A percentile compares a stretch with the other conserved stretches of the same genome.
phyloP scores from a whole-genome alignment of 164 flowering plant species.

The Kingdonia uniflora region DNA sequence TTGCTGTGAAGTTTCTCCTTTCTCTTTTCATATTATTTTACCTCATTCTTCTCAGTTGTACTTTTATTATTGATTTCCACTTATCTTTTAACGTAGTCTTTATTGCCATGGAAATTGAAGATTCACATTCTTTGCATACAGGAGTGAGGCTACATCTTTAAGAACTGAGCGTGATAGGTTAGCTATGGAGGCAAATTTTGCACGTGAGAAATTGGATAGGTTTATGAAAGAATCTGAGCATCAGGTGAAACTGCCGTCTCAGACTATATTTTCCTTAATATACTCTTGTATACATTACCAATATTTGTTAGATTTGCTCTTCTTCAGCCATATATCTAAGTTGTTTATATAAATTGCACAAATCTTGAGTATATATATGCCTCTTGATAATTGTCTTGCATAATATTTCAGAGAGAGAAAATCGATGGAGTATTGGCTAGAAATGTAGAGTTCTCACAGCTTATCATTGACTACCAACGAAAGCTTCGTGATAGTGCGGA shows the following conservation, averaged over 20 bases:
- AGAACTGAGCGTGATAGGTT: slow-evolving; percentile 59
- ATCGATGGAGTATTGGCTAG: slow-evolving; percentile 45
- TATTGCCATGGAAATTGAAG: too few relatives aligned
- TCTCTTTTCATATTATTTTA: too few relatives aligned
- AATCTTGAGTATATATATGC: not conserved
- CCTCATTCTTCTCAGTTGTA: too few relatives aligned
- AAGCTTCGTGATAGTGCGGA: slow-evolving; percentile 72
- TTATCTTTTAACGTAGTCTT: too few relatives aligned
- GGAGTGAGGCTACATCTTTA: slow-evolving; percentile 36
- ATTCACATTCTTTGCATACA: slow-evolving; percentile 6
- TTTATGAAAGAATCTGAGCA: slow-evolving; percentile 52
- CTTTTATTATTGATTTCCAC: too few relatives aligned
- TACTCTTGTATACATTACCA: too few relatives aligned
- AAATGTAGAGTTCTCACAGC: slow-evolving; percentile 81
- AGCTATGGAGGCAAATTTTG: slow-evolving; percentile 53
- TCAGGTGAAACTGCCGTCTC: slow-evolving; percentile 28
- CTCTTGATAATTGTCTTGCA: not conserved
- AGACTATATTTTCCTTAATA: not conserved
- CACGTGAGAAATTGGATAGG: slow-evolving; percentile 46
- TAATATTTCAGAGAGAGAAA: slow-evolving; percentile 48
- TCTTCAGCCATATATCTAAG: too few relatives aligned
- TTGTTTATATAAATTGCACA: too few relatives aligned
- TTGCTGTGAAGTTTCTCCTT: too few relatives aligned
- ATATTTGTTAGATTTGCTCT: too few relatives aligned
- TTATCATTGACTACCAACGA: slow-evolving; percentile 68